Evolutionary conservation across 148 eudicot species (phyloP).

Genomic region (Tetragonia tetragonoides): DNA sequence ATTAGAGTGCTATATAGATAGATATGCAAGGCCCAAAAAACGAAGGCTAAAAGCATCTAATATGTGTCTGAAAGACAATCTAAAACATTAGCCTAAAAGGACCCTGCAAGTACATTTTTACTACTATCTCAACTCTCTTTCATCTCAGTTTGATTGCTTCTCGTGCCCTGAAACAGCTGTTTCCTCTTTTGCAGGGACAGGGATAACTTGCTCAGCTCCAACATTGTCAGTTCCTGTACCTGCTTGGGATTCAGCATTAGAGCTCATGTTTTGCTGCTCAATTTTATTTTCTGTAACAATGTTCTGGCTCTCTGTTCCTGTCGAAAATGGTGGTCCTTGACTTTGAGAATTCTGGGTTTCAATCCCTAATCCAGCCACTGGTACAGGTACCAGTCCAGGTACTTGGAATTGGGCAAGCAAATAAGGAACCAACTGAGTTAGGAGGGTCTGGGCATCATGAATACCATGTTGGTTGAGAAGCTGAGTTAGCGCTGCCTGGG

Average conservation of each 20-base stretch:
- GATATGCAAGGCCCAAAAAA: not conserved
- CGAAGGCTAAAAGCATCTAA: not conserved
- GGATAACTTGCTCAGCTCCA: conserved; percentile 13
- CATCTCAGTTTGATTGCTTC: not conserved
- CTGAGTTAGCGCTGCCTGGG: conserved; percentile 39
- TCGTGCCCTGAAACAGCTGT: not conserved
- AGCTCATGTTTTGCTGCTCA: conserved; percentile 13
- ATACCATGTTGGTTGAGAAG: conserved; percentile 42
- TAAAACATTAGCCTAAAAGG: not conserved
- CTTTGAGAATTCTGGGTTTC: not conserved
- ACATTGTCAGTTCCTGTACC: conserved; percentile 11
- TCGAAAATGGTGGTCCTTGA: conserved; percentile 15
- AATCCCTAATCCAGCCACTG: conserved; percentile 15
- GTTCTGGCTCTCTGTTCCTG: conserved; percentile 17
- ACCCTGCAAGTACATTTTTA: conserved; percentile 1
- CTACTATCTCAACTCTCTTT: not conserved
- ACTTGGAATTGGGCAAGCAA: conserved; percentile 36
- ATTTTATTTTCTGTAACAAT: conserved; percentile 10
- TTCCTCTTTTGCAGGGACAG: not conserved
- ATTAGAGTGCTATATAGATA: not conserved
- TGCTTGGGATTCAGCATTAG: conserved; percentile 14
- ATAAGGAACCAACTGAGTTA: conserved; percentile 40
- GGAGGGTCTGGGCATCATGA: conserved; percentile 38
- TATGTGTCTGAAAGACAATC: not conserved
- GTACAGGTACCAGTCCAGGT: conserved; percentile 25